These are phyloP conservation scores for Penicillium frequentans DNA, from an alignment of 2,329 filamentous ascomycete species.

Conservation along the genomic window DNA sequence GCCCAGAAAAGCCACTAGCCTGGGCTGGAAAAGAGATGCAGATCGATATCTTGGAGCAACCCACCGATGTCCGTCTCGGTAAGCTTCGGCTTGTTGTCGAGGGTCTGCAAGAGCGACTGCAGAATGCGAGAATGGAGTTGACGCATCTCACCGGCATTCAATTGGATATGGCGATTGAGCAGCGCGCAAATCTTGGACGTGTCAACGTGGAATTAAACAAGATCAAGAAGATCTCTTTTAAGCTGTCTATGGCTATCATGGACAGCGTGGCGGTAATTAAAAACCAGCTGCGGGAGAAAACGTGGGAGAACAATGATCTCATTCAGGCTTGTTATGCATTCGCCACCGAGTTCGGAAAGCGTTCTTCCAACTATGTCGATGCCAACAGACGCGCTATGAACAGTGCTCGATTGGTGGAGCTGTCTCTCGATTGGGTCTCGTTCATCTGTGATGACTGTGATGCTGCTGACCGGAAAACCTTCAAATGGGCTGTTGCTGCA, in stretches of 20 bases:
- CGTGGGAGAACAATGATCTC: conserved; percentile 86
- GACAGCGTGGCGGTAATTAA: conserved; percentile 94
- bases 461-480: conserved; percentile 90
- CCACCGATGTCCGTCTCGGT: conserved; percentile 81
- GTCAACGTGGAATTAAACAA: conserved; percentile 90
- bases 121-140: conserved; percentile 76
- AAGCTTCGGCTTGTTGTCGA: conserved; percentile 86
- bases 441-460: conserved; percentile 98
- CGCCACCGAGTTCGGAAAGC: conserved; percentile 96
- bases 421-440: conserved; percentile 94
- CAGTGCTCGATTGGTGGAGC: conserved; percentile 88
- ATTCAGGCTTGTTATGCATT: conserved; percentile 98
- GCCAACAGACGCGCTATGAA: conserved; percentile 95
- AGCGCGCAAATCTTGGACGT: conserved; percentile 87
- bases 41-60: conserved; percentile 71
- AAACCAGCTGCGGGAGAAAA: conserved; percentile 68
- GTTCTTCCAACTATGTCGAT: conserved; percentile 93
- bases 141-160: conserved; percentile 77
- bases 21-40: conserved; percentile 81
- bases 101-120: conserved; percentile 75
- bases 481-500: conserved; percentile 93
- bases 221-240: conserved; percentile 93
- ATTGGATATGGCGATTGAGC: conserved; percentile 85
- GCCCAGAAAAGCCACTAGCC: conserved; percentile 72
- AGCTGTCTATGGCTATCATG: conserved; percentile 97